These are phyloP conservation scores for Argentina anserina DNA, from an alignment of 306 rosid genomes.

Conservation along the genomic window DNA sequence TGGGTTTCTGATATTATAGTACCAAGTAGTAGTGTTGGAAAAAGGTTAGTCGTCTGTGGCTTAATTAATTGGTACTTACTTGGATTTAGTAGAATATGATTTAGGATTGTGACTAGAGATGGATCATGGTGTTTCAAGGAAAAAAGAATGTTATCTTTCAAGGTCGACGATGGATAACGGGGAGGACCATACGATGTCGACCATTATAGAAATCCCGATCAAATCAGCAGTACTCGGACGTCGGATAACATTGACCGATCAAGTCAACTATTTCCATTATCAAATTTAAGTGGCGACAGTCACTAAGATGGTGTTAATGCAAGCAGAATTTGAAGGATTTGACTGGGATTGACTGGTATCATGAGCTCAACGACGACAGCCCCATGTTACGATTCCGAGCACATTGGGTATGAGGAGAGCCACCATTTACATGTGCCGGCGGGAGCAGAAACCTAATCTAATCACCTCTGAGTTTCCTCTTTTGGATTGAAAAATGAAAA, in stretches of 20 bases:
- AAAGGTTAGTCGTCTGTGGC: constrained; percentile 70
- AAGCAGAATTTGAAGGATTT: not conserved
- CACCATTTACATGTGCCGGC: not conserved
- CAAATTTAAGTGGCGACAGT: not conserved
- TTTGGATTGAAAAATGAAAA: not conserved
- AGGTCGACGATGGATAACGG: not conserved
- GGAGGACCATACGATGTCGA: not conserved
- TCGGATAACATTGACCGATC: not conserved
- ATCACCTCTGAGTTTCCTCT: not conserved
- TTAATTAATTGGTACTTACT: constrained; percentile 91
- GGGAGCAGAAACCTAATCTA: not conserved
- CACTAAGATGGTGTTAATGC: not conserved
- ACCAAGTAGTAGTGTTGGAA: constrained; percentile 34
- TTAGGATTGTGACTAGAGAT: not conserved
- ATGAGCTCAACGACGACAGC: not conserved
- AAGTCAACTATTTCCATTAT: not conserved
- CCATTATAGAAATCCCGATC: not conserved
- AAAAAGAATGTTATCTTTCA: too few species aligned
- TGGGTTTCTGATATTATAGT: constrained; percentile 93
- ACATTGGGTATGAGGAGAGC: not conserved
- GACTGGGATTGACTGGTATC: not conserved
- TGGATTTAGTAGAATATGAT: not conserved
- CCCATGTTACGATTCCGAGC: not conserved
- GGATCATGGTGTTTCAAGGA: not conserved
- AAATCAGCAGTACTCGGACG: not conserved